phyloP scores from a whole-genome alignment of 495 filamentous ascomycete species.

The Podospora pseudoanserina region DNA sequence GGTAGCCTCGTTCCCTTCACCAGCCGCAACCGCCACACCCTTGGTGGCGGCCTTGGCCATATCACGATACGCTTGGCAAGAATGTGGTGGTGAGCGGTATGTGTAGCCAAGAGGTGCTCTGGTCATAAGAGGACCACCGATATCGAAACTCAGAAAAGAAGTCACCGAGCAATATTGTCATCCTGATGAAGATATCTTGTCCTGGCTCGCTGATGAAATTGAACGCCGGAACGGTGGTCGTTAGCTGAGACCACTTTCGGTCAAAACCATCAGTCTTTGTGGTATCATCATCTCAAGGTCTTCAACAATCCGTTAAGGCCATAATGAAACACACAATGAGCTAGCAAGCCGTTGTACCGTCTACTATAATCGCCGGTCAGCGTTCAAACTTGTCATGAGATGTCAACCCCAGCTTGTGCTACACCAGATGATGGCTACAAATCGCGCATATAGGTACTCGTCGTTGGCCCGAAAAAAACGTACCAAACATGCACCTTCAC shows the following conservation, averaged over 20 bases:
- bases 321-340: background rate
- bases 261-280: too few species aligned
- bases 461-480: background rate
- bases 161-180: too few species aligned
- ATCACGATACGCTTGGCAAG: background rate
- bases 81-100: background rate
- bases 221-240: too few species aligned
- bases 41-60: background rate
- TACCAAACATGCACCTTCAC: background rate
- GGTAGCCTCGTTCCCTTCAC: background rate
- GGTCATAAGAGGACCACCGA: too few species aligned
- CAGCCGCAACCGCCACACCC: background rate
- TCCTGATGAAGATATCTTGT: too few species aligned
- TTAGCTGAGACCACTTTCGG: too few species aligned
- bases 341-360: background rate
- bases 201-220: too few species aligned
- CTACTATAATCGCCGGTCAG: background rate
- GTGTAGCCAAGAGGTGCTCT: too few species aligned
- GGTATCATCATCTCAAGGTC: too few species aligned
- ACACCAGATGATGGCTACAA: background rate
- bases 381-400: background rate
- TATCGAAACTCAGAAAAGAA: too few species aligned
- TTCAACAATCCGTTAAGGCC: background rate
- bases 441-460: background rate
- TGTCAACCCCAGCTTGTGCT: background rate